Evolutionary conservation across 768 basidiomycete genomes (phyloP).

Genomic region (Xerocomellus amylosporus): DNA sequence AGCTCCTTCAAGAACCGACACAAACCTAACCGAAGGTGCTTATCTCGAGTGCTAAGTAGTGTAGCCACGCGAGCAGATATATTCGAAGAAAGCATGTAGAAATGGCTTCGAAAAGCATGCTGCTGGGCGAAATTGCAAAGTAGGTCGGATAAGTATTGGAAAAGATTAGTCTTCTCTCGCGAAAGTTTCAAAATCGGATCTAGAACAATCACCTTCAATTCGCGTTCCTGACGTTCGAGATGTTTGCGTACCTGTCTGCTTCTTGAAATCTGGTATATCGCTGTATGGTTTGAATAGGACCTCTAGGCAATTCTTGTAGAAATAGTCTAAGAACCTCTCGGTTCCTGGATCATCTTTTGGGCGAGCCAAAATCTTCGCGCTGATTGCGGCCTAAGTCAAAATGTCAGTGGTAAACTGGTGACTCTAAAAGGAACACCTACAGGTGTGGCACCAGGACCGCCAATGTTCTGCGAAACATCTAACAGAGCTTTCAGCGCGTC

Average conservation of each 20-base stretch:
- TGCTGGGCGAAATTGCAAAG: constrained; percentile 84
- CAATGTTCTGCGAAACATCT: constrained; percentile 59
- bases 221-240: neutral
- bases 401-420: constrained; percentile 3
- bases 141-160: constrained; percentile 87
- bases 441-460: constrained; percentile 36
- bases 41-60: constrained; percentile 79
- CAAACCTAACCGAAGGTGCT: constrained; percentile 89
- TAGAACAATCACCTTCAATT: constrained; percentile 22
- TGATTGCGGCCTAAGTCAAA: constrained; percentile 26
- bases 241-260: constrained; percentile 38
- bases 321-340: constrained; percentile 90
- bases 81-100: constrained; percentile 80
- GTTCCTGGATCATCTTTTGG: constrained; percentile 79
- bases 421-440: constrained; percentile 22
- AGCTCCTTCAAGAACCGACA: constrained; percentile 7
- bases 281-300: constrained; percentile 77
- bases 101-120: constrained; percentile 90
- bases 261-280: constrained; percentile 68
- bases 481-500: constrained; percentile 83
- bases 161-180: constrained; percentile 78
- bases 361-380: constrained; percentile 50
- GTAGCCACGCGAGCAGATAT: constrained; percentile 72
- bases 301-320: constrained; percentile 82
- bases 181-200: constrained; percentile 55